Conservation (phyloP, 2,329 filamentous ascomycete genomes). For the Nannizziopsis barbatae region DNA sequence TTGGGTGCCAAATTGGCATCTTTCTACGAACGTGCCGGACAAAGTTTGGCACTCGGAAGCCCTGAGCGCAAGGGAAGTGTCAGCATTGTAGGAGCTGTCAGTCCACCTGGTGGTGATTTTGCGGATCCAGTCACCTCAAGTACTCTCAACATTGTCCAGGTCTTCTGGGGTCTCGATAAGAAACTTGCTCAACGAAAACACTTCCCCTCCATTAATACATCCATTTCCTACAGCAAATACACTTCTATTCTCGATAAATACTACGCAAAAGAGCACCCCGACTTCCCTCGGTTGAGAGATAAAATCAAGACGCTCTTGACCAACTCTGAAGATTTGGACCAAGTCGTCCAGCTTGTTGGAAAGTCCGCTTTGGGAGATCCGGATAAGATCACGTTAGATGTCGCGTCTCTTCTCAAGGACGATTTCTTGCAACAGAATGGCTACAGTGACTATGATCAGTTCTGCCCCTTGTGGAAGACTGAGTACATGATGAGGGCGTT, state of each 20-base stretch:
- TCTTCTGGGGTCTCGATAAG: conserved; percentile 99
- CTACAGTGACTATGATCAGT: conserved; percentile 98
- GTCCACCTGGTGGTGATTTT: conserved; percentile 96
- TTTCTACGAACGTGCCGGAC: conserved; percentile 97
- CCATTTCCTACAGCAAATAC: conserved; percentile 94
- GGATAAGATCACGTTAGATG: conserved; percentile 96
- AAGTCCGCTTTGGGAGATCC: conserved; percentile 92
- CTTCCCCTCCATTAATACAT: conserved; percentile 97
- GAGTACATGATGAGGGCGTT: conserved; percentile 99
- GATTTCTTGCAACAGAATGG: conserved; percentile 99
- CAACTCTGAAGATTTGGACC: conserved; percentile 92
- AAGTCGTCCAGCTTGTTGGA: conserved; percentile 95
- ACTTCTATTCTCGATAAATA: conserved; percentile 76
- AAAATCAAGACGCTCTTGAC: conserved; percentile 88
- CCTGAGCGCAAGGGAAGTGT: conserved; percentile 84
- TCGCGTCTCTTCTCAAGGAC: conserved; percentile 86
- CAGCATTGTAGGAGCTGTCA: conserved; percentile 95
- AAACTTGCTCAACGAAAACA: conserved; percentile 98
- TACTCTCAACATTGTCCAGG: conserved; percentile 93
- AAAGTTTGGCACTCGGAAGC: conserved; percentile 72
- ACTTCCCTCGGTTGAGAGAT: conserved; percentile 86
- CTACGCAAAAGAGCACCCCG: conserved; percentile 87
- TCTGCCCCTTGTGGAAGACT: conserved; percentile 99
- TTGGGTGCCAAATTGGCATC: conserved; percentile 92
- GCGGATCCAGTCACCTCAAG: conserved; percentile 92